A percentile compares a stretch with the other conserved stretches of the same genome.
Evolutionary conservation across 352 stramenopile genomes (phyloP).

Genomic region (Pythium chondricola): DNA sequence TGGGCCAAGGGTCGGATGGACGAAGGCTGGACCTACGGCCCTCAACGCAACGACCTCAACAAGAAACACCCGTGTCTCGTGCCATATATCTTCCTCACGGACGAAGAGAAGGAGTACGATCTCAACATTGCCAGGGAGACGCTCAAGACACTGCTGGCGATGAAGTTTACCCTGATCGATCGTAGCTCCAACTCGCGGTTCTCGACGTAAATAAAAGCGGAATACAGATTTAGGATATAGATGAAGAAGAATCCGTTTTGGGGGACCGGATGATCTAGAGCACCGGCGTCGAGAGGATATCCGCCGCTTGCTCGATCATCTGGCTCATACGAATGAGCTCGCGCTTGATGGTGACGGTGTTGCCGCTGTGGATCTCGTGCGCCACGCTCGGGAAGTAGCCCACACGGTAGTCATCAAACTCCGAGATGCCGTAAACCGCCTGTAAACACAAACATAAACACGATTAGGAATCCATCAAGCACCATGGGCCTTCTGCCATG

Average conservation of each 20-base stretch:
- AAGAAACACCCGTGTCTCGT: slow-evolving; percentile 86
- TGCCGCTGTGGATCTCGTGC: slow-evolving; percentile 60
- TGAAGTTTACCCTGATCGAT: slow-evolving; percentile 82
- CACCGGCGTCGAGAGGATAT: slow-evolving; percentile 57
- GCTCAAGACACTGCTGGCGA: slow-evolving; percentile 82
- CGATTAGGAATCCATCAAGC: not conserved
- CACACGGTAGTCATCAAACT: slow-evolving; percentile 79
- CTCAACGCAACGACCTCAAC: slow-evolving; percentile 58
- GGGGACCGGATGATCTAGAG: slow-evolving; percentile 30
- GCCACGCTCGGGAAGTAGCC: slow-evolving; percentile 69
- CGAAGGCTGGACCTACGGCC: slow-evolving; percentile 82
- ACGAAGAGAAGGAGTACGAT: slow-evolving; percentile 87
- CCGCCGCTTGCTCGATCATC: slow-evolving; percentile 69
- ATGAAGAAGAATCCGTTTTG: not conserved
- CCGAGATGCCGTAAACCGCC: slow-evolving; percentile 77
- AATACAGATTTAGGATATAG: not conserved
- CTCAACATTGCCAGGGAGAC: slow-evolving; percentile 85
- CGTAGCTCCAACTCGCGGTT: slow-evolving; percentile 21
- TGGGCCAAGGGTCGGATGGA: slow-evolving; percentile 86
- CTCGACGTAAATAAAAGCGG: slow-evolving; percentile 3
- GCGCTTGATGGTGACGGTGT: slow-evolving; percentile 66
- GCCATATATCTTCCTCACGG: slow-evolving; percentile 85
- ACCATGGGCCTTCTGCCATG: too few species aligned
- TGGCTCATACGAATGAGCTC: slow-evolving; percentile 74
- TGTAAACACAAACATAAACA: slow-evolving; percentile 10